Conservation (phyloP, 371 early-diverging fungal genomes). For the Mortierella sp. region DNA sequence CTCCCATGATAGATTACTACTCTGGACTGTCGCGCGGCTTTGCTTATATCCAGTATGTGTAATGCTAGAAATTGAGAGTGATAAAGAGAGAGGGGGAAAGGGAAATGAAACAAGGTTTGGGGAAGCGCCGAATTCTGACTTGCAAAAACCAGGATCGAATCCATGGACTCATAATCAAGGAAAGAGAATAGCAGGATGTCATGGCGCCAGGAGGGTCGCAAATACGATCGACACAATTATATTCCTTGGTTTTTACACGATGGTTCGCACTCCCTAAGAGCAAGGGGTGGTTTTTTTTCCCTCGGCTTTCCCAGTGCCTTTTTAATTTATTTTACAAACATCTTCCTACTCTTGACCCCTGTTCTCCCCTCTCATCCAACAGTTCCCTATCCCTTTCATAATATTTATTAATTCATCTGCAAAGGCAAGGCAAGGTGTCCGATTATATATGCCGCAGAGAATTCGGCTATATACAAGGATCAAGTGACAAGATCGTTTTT, state of each 20-base stretch:
- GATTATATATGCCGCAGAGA: not conserved
- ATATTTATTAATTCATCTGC: conserved; percentile 1
- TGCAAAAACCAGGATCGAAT: not conserved
- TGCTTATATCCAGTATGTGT: conserved; percentile 49
- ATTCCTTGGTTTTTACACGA: not conserved
- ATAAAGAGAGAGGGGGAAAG: not conserved
- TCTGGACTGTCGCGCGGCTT: conserved; percentile 38
- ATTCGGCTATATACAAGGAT: not conserved
- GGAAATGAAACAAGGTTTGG: not conserved
- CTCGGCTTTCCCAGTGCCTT: not conserved
- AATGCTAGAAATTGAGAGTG: not conserved
- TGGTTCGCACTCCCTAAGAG: no score
- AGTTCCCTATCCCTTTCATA: not conserved
- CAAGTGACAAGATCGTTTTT: conserved; percentile 11
- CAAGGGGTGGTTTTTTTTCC: no score
- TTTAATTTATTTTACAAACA: not conserved
- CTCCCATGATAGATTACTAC: conserved; percentile 37
- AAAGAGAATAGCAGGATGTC: not conserved
- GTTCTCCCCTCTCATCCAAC: not conserved
- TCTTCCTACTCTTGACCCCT: not conserved
- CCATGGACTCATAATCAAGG: not conserved
- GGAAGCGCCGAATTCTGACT: not conserved
- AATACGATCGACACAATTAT: not conserved
- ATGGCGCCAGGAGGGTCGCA: not conserved
- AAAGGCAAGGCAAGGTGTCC: conserved; percentile 8